Evolutionary conservation across 2,329 filamentous ascomycete species (phyloP).

Genomic region (Madurella mycetomatis): DNA sequence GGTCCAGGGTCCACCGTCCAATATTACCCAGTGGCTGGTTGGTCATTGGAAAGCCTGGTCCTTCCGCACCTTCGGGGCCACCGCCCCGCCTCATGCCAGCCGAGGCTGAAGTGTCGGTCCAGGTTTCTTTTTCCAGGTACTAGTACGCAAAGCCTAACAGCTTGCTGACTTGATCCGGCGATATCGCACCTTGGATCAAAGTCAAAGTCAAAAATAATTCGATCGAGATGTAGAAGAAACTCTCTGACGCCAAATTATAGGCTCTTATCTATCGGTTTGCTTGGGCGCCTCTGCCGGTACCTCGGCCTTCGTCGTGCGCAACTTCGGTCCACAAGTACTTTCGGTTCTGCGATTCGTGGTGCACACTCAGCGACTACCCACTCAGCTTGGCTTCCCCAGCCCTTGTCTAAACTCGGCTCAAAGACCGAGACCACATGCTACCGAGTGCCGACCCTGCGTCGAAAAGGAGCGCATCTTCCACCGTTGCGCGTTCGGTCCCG

Average conservation of each 20-base stretch:
- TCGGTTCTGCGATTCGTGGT: neutral
- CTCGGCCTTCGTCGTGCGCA: neutral
- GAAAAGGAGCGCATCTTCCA: constrained; percentile 20
- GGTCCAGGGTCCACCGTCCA: neutral
- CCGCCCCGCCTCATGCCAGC: constrained; percentile 14
- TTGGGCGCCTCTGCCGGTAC: neutral
- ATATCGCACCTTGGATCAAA: neutral
- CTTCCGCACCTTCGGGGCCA: constrained; percentile 9
- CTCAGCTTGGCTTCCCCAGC: constrained; percentile 10
- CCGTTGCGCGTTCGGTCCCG: constrained; percentile 6
- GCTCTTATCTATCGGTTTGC: neutral
- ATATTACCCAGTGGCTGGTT: neutral
- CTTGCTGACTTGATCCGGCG: neutral
- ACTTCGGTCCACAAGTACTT: neutral
- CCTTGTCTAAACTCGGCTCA: constrained; percentile 24
- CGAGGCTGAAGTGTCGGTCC: constrained; percentile 17
- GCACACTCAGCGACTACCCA: neutral
- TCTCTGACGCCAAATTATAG: too few relatives aligned
- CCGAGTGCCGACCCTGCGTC: constrained; percentile 24
- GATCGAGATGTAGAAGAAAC: neutral
- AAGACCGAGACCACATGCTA: constrained; percentile 22
- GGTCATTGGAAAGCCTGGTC: constrained; percentile 6
- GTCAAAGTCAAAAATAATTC: neutral
- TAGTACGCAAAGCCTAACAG: constrained; percentile 1
- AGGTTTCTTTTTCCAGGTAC: neutral